Conservation (phyloP, 2,329 filamentous ascomycete species). For the Sporothrix phasma region DNA sequence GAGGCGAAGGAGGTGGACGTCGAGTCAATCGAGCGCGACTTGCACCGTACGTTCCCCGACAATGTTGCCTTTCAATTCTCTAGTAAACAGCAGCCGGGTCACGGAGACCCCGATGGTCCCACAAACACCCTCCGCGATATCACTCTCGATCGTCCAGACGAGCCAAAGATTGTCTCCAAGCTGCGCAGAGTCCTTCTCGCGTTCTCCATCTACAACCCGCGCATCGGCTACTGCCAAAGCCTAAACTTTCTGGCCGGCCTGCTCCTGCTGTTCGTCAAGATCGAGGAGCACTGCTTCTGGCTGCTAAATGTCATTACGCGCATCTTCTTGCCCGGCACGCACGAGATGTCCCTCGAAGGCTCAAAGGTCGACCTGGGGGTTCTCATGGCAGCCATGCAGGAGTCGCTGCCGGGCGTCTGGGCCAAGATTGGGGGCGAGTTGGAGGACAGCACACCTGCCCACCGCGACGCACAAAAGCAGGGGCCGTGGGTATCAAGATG, state of each 20-base stretch:
- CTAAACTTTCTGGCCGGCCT: conserved; percentile 91
- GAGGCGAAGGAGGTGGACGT: conserved; percentile 61
- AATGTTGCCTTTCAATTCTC: conserved; percentile 70
- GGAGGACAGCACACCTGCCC: conserved; percentile 27
- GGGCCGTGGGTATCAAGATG: conserved; percentile 28
- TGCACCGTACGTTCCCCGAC: conserved; percentile 90
- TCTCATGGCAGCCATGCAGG: conserved; percentile 76
- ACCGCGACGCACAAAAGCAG: conserved; percentile 15
- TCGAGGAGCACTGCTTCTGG: conserved; percentile 87
- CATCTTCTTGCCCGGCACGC: conserved; percentile 79
- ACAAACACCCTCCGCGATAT: conserved; percentile 14
- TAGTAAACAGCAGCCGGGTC: conserved; percentile 22
- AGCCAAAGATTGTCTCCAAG: conserved; percentile 70
- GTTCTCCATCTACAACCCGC: conserved; percentile 82
- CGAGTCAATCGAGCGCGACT: conserved; percentile 86
- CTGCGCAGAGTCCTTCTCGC: conserved; percentile 79
- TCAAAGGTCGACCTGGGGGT: conserved; percentile 92
- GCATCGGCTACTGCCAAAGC: conserved; percentile 90
- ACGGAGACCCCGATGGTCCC: conserved; percentile 15
- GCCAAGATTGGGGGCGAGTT: conserved; percentile 64
- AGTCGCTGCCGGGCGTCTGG: conserved; percentile 76
- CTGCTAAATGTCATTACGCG: conserved; percentile 87
- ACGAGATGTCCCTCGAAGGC: conserved; percentile 81
- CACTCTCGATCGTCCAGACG: conserved; percentile 33
- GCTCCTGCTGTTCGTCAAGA: conserved; percentile 74